phyloP scores from a whole-genome alignment of 2,329 filamentous ascomycete genomes.

The Ceratocystis colombiana region DNA sequence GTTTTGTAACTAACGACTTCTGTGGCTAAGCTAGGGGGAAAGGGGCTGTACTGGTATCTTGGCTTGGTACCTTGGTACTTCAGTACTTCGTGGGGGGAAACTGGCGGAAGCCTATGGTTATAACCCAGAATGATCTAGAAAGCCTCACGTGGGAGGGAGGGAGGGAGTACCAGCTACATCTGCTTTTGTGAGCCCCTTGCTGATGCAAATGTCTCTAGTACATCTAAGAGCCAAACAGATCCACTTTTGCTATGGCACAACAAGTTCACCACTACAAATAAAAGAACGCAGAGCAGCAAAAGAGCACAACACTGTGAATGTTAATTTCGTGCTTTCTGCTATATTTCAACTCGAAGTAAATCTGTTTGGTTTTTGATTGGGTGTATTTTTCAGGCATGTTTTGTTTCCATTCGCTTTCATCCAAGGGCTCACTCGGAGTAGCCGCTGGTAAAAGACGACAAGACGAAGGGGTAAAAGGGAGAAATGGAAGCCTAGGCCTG shows the following conservation, averaged over 20 bases:
- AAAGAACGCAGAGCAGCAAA: not conserved
- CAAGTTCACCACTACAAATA: not conserved
- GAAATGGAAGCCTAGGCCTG: not conserved
- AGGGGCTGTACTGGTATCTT: not conserved
- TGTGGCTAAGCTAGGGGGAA: not conserved
- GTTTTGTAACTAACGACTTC: not conserved
- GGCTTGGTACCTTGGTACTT: not conserved
- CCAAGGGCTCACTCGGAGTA: not conserved
- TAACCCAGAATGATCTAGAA: conserved; percentile 6
- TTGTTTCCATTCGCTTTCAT: not conserved
- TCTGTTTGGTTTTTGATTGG: not conserved
- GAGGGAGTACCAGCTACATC: conserved; percentile 17
- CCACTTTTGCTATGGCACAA: conserved; percentile 10
- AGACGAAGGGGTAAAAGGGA: not conserved
- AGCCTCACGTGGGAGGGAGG: not conserved
- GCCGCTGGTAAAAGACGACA: conserved; percentile 6
- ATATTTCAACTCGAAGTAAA: too few relatives aligned
- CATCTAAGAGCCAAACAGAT: not conserved
- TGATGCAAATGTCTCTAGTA: conserved; percentile 3
- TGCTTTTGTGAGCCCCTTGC: not conserved
- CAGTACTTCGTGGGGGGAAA: not conserved
- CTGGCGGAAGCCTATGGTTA: not conserved
- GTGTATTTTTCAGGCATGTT: not conserved
- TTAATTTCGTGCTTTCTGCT: not conserved
- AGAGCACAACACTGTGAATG: not conserved